Base-by-base conservation (phyloP, 2,329 filamentous ascomycete genomes). In the Ophiostoma piceae region DNA sequence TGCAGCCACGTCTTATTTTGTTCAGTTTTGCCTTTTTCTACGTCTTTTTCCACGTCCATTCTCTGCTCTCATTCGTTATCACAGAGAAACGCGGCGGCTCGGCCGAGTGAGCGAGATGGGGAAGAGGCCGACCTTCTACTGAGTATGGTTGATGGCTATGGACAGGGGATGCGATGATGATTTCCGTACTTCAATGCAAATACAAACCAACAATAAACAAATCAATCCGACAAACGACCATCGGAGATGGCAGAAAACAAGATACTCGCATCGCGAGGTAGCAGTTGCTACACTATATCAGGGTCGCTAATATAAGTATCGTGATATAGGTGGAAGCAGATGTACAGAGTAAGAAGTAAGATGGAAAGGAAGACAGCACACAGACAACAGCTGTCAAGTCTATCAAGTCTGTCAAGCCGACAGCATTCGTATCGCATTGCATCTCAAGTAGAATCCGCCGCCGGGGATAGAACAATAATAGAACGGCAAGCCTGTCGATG, bases 261-360 rank as follows among this genome's bases (percentile, higher is more conserved):
- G 51, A 57, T 57, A 57, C 51, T 29, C 16, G 51, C 51, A 57
- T 26, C 51, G 51, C 51, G 51, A n/a, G 51, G 51, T 57, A 57
- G 51, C 51, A 57, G 51, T 26, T 57, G 51, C 51, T 26, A 57
- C 51, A 57, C n/a, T 57, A 57, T 57, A 57, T 57, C 51, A 57
- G 51, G 51, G 51, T 22, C 9, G 7, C 9, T 57, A 26, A 57
- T 57, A 26, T 57, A 26, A 26, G 51, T 57, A 26, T 57, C 51
- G 51, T 57, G 22, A 57, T 57, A 57, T 57, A 57, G n/a, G 47
- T 54, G 47, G 16, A 47, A 47, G 16, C 43, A 47, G 43, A 43
- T 22, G 19, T 6, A 29, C 26, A 29, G 26, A 29, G 35, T 35
- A 6, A 35, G 32, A 6, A 3, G 32, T 35, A 35, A 35, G 35